Evolutionary conservation across 2,329 filamentous ascomycete genomes (phyloP), one percentile per base, ranked within the genome.

Genomic region (Corniculantispora saksenae): DNA sequence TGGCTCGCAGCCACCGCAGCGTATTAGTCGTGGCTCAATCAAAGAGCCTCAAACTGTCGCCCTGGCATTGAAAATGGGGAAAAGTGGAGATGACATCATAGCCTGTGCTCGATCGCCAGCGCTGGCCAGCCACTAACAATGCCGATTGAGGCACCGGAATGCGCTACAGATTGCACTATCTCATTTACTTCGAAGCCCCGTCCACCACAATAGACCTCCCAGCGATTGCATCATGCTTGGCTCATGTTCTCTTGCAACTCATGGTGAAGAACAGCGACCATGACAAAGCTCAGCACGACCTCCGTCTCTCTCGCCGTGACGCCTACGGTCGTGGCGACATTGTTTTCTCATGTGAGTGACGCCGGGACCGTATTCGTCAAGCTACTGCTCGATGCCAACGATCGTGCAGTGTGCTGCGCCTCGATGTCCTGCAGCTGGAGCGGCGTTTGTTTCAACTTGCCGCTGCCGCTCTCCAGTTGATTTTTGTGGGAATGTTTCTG

Each of bases 251-350:
- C 21, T 45, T 58, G 17, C 3, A 64, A 53, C 32, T 56, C 32
- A 35, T 53, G 54, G 54, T 15, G 5, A 35, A 43, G 43, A 43
- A 23, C 25, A 29, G 17, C 32, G 8, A 90, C 55, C 68, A 84
- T 84, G 82, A 82, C 81, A 66, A 74, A 74, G 63, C 86, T 95
- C 72, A 94, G 92, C 78, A 96, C 93, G 21, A 84, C 94, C 47
- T 89, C 91, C 17, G 90, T 98, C 66, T 88, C 89, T 65, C 85
- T 92, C 69, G 93, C 93, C 58, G 90, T 97, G 63, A 93, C 93
- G 68, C 94, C 95, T 15, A 93, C 91, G 3, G 91, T 97, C 55
- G 84, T 98, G 64, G 89, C 91, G 69, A 97, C 94, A 17, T 89
- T 94, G 68, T 83, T 98, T 71, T 90, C 89, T 66, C 95, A 98